Conservation (phyloP, 2,329 filamentous ascomycete species). For the Claviceps spartinae region DNA sequence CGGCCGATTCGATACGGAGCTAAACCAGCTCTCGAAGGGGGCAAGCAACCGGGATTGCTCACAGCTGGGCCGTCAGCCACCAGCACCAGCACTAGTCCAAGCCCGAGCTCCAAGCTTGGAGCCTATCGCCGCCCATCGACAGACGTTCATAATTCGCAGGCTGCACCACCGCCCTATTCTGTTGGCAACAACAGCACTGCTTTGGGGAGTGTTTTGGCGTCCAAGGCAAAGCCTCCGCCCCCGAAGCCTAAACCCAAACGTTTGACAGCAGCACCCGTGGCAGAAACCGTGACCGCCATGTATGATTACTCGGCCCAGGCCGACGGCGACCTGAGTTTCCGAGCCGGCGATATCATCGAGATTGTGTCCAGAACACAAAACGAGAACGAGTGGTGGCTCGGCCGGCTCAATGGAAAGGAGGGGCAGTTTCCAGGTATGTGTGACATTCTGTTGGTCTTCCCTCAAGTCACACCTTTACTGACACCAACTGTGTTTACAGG, state of each 20-base stretch:
- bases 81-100: slow-evolving; percentile 9
- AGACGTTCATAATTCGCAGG: slow-evolving; percentile 28
- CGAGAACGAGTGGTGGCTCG: slow-evolving; percentile 95
- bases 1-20: slow-evolving; percentile 45
- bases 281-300: slow-evolving; percentile 75
- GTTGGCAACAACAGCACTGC: slow-evolving; percentile 26
- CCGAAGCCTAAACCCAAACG: slow-evolving; percentile 66
- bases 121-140: slow-evolving; percentile 22
- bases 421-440: slow-evolving; percentile 87
- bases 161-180: slow-evolving; percentile 61
- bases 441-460: neutral
- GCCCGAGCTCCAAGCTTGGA: slow-evolving; percentile 17
- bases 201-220: slow-evolving; percentile 35
- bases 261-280: slow-evolving; percentile 49
- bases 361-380: slow-evolving; percentile 74
- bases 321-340: slow-evolving; percentile 85
- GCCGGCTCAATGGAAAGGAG: slow-evolving; percentile 62
- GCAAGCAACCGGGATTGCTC: slow-evolving; percentile 35
- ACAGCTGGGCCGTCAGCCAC: slow-evolving; percentile 27
- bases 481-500: neutral
- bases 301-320: slow-evolving; percentile 96
- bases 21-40: slow-evolving; percentile 36
- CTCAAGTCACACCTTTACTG: neutral
- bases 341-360: slow-evolving; percentile 78
- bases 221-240: slow-evolving; percentile 57